phyloP scores from a whole-genome alignment of 345 rosid species.

The Cardamine resedifolia region DNA sequence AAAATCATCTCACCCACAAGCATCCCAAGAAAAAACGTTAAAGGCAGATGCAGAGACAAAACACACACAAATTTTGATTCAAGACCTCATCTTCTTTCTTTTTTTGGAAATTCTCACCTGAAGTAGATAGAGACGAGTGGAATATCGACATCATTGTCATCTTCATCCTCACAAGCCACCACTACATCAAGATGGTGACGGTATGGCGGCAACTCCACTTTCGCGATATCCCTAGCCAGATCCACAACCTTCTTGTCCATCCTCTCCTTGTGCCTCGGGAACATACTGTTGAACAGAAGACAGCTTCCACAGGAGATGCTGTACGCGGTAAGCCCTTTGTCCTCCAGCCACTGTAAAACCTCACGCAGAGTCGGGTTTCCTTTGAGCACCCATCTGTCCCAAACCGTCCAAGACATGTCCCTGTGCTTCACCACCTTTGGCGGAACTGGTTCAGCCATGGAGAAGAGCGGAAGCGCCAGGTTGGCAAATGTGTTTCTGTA shows the following conservation, averaged over 20 bases:
- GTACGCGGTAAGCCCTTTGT: constrained; percentile 77
- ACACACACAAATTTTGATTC: constrained; percentile 23
- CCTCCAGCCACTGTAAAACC: constrained; percentile 75
- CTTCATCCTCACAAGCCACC: constrained; percentile 90
- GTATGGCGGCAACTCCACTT: constrained; percentile 66
- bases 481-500: constrained; percentile 72
- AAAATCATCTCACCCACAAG: constrained; percentile 24
- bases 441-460: constrained; percentile 82
- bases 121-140: constrained; percentile 79
- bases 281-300: constrained; percentile 79
- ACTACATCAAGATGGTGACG: constrained; percentile 73
- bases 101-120: constrained; percentile 21
- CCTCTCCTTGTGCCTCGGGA: constrained; percentile 74
- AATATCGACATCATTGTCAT: constrained; percentile 80
- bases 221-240: constrained; percentile 78
- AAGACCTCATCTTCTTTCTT: background rate
- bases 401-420: constrained; percentile 90
- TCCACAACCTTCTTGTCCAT: constrained; percentile 86
- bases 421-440: constrained; percentile 75
- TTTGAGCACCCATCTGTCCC: constrained; percentile 85
- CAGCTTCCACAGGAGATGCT: constrained; percentile 89
- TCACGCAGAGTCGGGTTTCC: constrained; percentile 76
- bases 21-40: constrained; percentile 20
- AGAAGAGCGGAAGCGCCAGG: constrained; percentile 69
- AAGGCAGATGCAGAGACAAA: constrained; percentile 20